Evolutionary conservation across 2,329 filamentous ascomycete genomes (phyloP).

Genomic region (Aspergillus sp.): DNA sequence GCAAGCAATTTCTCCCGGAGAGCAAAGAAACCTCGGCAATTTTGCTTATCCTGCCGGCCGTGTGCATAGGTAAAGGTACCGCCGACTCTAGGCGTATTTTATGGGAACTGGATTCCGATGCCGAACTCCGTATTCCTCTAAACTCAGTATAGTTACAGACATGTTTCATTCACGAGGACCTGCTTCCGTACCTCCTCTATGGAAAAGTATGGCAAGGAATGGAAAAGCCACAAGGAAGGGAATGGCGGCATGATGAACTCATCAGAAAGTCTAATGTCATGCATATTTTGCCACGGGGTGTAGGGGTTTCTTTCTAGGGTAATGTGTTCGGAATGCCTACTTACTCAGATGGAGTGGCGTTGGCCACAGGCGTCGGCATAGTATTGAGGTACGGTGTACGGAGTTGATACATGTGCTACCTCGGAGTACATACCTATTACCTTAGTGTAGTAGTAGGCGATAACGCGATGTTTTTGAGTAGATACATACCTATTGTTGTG

Average conservation of each 20-base stretch:
- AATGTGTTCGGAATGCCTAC: neutral
- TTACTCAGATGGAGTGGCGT: too few species aligned
- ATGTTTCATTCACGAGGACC: too few species aligned
- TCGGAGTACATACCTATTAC: neutral
- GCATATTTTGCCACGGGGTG: neutral
- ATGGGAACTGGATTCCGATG: neutral
- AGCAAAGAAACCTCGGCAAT: neutral
- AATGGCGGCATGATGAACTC: neutral
- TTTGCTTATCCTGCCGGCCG: neutral
- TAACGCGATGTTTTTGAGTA: neutral
- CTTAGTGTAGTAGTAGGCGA: neutral
- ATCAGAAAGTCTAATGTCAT: slow-evolving; percentile 12
- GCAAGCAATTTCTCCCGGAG: neutral
- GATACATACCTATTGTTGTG: too few species aligned
- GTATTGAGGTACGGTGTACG: neutral
- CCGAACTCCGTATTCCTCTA: neutral
- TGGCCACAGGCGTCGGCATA: neutral
- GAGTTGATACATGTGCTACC: neutral
- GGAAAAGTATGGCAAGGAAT: too few species aligned
- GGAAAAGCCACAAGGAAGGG: neutral
- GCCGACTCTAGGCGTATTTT: neutral
- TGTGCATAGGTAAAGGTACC: neutral
- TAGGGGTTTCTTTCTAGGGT: neutral
- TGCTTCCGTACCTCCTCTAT: neutral
- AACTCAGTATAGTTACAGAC: too few species aligned